Percentiles rank a stretch among this genome's conserved stretches.
Conservation (phyloP, 2,329 filamentous ascomycete species). For the Fusarium chuoi region DNA sequence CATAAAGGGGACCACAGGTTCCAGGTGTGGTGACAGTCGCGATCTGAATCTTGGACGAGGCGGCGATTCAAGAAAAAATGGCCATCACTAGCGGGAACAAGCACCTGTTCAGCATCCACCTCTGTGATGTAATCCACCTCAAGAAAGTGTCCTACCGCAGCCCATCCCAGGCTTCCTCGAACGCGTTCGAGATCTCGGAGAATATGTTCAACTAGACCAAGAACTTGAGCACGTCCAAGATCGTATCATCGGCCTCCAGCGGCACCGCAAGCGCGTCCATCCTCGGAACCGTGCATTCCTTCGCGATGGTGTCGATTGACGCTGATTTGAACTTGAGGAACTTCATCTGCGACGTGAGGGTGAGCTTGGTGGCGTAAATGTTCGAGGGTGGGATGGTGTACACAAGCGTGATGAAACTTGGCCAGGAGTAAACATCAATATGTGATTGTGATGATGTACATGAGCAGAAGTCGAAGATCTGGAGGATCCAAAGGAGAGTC, state of each 20-base stretch:
- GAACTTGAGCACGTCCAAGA: background rate
- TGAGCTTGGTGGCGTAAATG: background rate
- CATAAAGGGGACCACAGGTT: too few relatives aligned
- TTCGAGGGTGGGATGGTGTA: background rate
- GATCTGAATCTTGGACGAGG: too few relatives aligned
- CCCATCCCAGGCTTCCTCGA: background rate
- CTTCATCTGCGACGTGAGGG: background rate
- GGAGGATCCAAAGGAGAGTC: background rate
- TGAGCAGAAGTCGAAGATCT: background rate
- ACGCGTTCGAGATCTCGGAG: background rate
- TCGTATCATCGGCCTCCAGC: background rate
- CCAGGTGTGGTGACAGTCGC: too few relatives aligned
- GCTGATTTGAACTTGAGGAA: background rate
- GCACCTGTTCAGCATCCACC: background rate
- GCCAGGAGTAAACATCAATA: background rate
- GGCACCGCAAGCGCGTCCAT: background rate
- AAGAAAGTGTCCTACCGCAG: too few relatives aligned
- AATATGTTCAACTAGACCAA: background rate
- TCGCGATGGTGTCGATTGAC: background rate
- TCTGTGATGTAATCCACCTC: too few relatives aligned
- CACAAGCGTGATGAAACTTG: background rate
- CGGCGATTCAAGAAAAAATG: background rate
- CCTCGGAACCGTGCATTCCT: background rate
- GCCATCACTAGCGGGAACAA: background rate
- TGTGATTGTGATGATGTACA: background rate